These are phyloP conservation scores for Fusarium nelsonii DNA, from an alignment of 2,329 filamentous ascomycete genomes.

Conservation along the genomic window DNA sequence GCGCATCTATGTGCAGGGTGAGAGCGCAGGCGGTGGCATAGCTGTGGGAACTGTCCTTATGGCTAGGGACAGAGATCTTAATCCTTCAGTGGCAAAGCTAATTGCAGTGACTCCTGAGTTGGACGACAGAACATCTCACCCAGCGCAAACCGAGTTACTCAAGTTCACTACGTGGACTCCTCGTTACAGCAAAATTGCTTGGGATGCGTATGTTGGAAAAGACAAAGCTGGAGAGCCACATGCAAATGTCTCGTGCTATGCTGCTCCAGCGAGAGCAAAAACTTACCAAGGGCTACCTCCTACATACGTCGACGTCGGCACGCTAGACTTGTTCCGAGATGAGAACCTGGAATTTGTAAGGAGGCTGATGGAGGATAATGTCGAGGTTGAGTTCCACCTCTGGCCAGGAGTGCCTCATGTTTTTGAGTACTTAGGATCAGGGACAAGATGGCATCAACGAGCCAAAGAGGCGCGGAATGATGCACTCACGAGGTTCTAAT, in stretches of 20 bases:
- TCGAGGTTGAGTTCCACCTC: slow-evolving; percentile 44
- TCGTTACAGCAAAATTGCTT: slow-evolving; percentile 19
- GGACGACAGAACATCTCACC: slow-evolving; percentile 29
- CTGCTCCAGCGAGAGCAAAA: slow-evolving; percentile 34
- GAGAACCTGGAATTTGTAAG: slow-evolving; percentile 37
- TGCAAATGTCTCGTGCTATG: slow-evolving; percentile 34
- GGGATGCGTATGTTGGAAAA: slow-evolving; percentile 41
- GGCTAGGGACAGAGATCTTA: slow-evolving; percentile 32
- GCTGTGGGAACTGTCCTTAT: slow-evolving; percentile 28
- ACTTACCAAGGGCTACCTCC: slow-evolving; percentile 26
- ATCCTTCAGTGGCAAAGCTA: slow-evolving; percentile 33
- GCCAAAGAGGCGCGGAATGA: slow-evolving; percentile 25
- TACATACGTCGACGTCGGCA: slow-evolving; percentile 38
- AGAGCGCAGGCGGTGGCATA: slow-evolving; percentile 38
- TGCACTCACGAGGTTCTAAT: slow-evolving; percentile 30
- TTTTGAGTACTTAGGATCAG: slow-evolving; percentile 34
- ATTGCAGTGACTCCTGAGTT: slow-evolving; percentile 39
- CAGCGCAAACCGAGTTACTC: slow-evolving; percentile 16
- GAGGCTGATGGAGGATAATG: slow-evolving; percentile 36
- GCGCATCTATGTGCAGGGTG: slow-evolving; percentile 34
- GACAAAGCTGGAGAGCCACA: slow-evolving; percentile 31
- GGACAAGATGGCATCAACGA: slow-evolving; percentile 31
- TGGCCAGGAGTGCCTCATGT: slow-evolving; percentile 42
- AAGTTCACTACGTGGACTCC: slow-evolving; percentile 27
- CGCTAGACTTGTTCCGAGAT: slow-evolving; percentile 38